Evolutionary conservation across 768 basidiomycete genomes (phyloP), one percentile per base, ranked within the genome.

Genomic region (Kwoniella sp.): DNA sequence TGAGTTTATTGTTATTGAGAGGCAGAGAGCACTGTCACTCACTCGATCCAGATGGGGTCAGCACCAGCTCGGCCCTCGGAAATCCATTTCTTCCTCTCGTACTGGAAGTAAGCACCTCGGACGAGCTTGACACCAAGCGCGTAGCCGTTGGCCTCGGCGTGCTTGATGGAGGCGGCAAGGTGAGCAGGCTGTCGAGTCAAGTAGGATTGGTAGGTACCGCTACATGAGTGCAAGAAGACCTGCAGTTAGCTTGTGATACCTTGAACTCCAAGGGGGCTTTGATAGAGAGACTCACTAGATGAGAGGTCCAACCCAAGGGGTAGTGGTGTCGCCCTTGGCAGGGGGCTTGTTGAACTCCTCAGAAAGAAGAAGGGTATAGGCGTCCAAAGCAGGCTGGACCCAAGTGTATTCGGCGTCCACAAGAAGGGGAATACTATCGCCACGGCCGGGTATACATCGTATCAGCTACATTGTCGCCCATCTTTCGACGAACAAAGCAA

Each of bases 101-200:
- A 86, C 0, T 87, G 84, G 73, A 93, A 91, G 79, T 97, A 97
- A 1, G 93, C 93, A 0, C 93, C 93, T 25, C 93, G 87, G 30
- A 96, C 93, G 54, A 97, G 88, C 80, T 96, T 97, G 61, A 92
- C 87, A 11, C 93, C 93, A 0, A 95, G 84, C 0, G 89, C 84
- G 75, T 91, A 95, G 38, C 86, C 84, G 67, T 88, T 83, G 56
- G 77, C 78, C 66, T 85, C 83, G 2, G 93, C 90, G 56, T 90
- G 88, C 15, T 80, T 81, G 51, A 94, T 82, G 38, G 87, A 85
- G 22, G 86, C 86, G 0, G 81, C 81, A 3, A 96, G 85, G 69
- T 92, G 87, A n/a, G 81, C 77, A 3, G 88, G 89, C 30, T 61
- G 89, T 87, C 92, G 84, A 48, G 86, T 86, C 25, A 96, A 85